These are phyloP conservation scores for Fusarium nematophilum DNA, from an alignment of 2,329 filamentous ascomycete genomes.

Conservation along the genomic window DNA sequence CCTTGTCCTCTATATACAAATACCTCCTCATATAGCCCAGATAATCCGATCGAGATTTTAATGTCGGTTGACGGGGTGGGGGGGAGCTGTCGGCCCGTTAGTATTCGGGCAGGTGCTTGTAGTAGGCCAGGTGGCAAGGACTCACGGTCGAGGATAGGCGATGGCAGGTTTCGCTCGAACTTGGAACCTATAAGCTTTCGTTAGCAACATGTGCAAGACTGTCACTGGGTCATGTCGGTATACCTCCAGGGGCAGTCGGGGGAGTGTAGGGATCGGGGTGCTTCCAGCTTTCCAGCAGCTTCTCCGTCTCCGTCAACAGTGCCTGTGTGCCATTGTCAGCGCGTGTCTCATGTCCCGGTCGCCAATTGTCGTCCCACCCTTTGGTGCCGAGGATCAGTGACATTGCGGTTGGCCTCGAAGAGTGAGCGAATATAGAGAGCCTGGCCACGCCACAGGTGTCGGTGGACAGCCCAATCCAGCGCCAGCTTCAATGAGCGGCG, in stretches of 20 bases:
- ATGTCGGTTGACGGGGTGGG: constrained; percentile 42
- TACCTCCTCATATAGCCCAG: constrained; percentile 15
- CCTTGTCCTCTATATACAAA: constrained; percentile 37
- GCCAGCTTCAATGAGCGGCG: constrained; percentile 92
- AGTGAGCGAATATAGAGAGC: constrained; percentile 94
- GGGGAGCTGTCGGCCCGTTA: constrained; percentile 43
- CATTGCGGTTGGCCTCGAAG: constrained; percentile 91
- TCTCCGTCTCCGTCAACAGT: constrained; percentile 88
- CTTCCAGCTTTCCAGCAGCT: constrained; percentile 92
- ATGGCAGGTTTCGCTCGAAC: constrained; percentile 92
- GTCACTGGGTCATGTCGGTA: constrained; percentile 35
- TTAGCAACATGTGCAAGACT: constrained; percentile 19
- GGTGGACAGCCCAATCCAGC: constrained; percentile 94
- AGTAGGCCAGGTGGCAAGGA: constrained; percentile 38
- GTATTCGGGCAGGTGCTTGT: not conserved
- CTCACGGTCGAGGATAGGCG: constrained; percentile 84
- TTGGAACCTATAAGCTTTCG: constrained; percentile 76
- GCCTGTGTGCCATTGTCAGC: constrained; percentile 63
- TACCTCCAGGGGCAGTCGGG: constrained; percentile 94
- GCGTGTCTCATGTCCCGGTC: not conserved
- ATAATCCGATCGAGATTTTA: constrained; percentile 24
- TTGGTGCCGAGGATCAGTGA: constrained; percentile 87
- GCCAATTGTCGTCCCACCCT: constrained; percentile 67
- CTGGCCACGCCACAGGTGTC: constrained; percentile 94
- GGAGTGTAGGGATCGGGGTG: constrained; percentile 93